These are phyloP conservation scores for Tulasnella sp. DNA, from an alignment of 768 basidiomycete species.

Conservation along the genomic window DNA sequence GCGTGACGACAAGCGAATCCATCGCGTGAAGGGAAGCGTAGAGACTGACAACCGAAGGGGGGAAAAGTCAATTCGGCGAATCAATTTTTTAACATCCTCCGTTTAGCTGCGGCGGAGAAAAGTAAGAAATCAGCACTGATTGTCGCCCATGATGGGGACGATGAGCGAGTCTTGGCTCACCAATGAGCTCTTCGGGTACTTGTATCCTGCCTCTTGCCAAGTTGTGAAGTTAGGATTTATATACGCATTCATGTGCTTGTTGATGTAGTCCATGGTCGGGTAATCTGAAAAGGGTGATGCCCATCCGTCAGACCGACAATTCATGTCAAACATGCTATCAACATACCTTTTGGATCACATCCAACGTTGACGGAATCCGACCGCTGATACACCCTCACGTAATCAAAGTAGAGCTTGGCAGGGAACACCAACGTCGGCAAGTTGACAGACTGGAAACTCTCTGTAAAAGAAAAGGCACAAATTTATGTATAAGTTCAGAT, in stretches of 20 bases:
- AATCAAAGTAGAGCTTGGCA: conserved; percentile 60
- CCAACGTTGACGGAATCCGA: conserved; percentile 48
- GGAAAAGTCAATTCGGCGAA: too few species aligned
- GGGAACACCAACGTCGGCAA: conserved; percentile 53
- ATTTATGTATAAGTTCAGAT: conserved; percentile 49
- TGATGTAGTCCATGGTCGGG: conserved; percentile 58
- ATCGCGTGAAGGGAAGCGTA: too few species aligned
- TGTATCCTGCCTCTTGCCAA: conserved; percentile 28
- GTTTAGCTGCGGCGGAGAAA: too few species aligned
- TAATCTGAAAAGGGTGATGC: conserved; percentile 27
- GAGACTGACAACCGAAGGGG: too few species aligned
- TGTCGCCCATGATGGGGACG: not conserved
- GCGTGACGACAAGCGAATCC: too few species aligned
- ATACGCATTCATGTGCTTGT: conserved; percentile 46
- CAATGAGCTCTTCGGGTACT: conserved; percentile 26
- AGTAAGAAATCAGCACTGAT: too few species aligned
- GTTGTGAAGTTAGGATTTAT: conserved; percentile 29
- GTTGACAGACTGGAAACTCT: conserved; percentile 58
- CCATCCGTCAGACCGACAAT: not conserved
- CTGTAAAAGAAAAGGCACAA: conserved; percentile 24
- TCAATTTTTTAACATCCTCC: too few species aligned
- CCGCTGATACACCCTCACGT: conserved; percentile 72
- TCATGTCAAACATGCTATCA: not conserved
- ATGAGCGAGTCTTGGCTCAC: not conserved
- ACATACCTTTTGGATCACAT: conserved; percentile 41